These are phyloP conservation scores for Trichoderma pleuroti DNA, from an alignment of 2,329 filamentous ascomycete genomes.

Conservation along the genomic window DNA sequence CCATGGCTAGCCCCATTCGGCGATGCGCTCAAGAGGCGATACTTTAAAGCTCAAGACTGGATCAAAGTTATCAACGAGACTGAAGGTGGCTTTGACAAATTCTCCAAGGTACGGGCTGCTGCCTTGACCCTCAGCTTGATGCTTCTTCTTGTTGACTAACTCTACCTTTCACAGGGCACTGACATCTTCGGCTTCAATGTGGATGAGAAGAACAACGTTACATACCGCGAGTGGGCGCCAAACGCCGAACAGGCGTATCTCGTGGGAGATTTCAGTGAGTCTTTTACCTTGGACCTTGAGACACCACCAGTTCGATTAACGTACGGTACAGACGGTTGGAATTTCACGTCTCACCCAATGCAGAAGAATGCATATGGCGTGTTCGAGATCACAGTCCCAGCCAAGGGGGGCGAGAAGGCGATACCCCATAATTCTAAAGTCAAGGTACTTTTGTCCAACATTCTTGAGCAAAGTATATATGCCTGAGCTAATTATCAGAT, in stretches of 20 bases:
- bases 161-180: constrained; percentile 58
- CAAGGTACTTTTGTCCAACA: constrained; percentile 59
- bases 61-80: constrained; percentile 75
- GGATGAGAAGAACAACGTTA: constrained; percentile 75
- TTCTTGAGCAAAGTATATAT: no score
- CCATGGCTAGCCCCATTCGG: constrained; percentile 86
- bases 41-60: constrained; percentile 78
- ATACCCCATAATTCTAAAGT: constrained; percentile 94
- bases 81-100: constrained; percentile 89
- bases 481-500: constrained; percentile 53
- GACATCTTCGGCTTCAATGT: constrained; percentile 86
- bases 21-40: constrained; percentile 72
- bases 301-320: constrained; percentile 28
- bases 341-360: constrained; percentile 80
- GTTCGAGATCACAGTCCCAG: constrained; percentile 77
- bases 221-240: constrained; percentile 94
- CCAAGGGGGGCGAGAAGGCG: constrained; percentile 67
- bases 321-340: constrained; percentile 68
- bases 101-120: constrained; percentile 62
- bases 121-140: constrained; percentile 21
- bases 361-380: constrained; percentile 79
- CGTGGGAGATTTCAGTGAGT: constrained; percentile 89
- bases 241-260: constrained; percentile 81
- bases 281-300: neutral
- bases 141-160: constrained; percentile 13